Evolutionary conservation across 768 basidiomycete species (phyloP), one percentile per base, ranked within the genome.

Genomic region (Rhizopogon rudus): DNA sequence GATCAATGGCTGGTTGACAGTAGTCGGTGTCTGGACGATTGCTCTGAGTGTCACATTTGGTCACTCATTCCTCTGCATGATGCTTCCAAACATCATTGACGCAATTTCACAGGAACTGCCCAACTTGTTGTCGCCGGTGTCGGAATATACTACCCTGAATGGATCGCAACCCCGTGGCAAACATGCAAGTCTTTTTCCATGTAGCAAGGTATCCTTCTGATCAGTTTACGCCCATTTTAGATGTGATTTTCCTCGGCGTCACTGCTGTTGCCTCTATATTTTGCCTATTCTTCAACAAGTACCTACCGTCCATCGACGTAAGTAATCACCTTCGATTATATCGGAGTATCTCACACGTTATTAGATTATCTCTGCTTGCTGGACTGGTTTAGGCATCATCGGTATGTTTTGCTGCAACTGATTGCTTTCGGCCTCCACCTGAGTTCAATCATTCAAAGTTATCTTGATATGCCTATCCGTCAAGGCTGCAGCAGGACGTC

Each of bases 21-120:
- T 85, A 61, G 83, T 84, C 29, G 86, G 86, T 25, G 81, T 85
- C 13, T 87, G 85, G 84, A 87, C 81, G 0, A 75, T 82, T 54
- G 79, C 81, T n/a, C 62, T 86, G 39, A 84, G 83, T 9, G 84
- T 84, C 6, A 82, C 79, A 3, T 87, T 87, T 61, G 82, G 82
- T 66, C 2, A 54, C 20, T 39, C 33, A 1, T 31, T 35, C 33
- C n/a, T 37, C 43, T 39, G 37, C 20, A 12, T 53, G 7, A 41
- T 8, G 33, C 40, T 14, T 3, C 28, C 8, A 14, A 16, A 41
- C 13, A 17, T 6, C 37, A 35, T 4, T 14, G 29, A 35, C 41
- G 33, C 45, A 52, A 28, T 52, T 16, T 33, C 31, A 46, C 72
- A 80, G 84, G 82, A 42, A 82, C 82, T 7, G 78, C 79, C 6